Percentiles rank a stretch among this genome's conserved stretches.
These are phyloP conservation scores for Botrytis sinoallii DNA, from an alignment of 2,329 filamentous ascomycete species.

Conservation along the genomic window DNA sequence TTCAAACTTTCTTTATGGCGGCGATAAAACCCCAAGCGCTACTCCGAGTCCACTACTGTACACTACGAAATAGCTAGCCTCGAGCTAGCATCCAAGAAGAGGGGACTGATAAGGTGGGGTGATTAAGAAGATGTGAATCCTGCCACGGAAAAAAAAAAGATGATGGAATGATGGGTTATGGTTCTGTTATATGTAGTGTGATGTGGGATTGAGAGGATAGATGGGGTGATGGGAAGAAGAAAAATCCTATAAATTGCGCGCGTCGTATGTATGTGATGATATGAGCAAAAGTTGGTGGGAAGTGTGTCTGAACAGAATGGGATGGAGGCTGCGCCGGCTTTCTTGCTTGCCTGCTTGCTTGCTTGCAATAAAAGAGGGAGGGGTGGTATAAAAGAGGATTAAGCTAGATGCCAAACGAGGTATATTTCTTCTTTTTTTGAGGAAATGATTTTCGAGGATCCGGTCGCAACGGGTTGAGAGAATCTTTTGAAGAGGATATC, in stretches of 20 bases:
- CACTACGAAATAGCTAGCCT: constrained; percentile 3
- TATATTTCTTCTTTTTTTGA: background rate
- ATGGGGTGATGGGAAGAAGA: background rate
- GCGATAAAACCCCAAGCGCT: constrained; percentile 11
- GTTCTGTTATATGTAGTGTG: background rate
- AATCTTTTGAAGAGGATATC: background rate
- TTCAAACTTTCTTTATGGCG: constrained; percentile 9
- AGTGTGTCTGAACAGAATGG: background rate
- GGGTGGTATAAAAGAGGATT: background rate
- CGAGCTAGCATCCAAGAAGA: background rate
- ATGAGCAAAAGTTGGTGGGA: background rate
- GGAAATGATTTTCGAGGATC: background rate
- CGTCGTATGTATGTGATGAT: background rate
- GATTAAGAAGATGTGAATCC: background rate
- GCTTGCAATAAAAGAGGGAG: background rate
- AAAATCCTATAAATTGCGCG: background rate
- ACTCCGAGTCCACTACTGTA: constrained; percentile 14
- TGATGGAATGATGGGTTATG: background rate
- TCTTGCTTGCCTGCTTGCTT: too few relatives aligned
- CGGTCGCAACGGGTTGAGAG: background rate
- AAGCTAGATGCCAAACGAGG: background rate
- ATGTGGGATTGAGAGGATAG: too few relatives aligned
- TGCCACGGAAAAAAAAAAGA: background rate
- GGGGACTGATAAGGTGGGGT: constrained; percentile 12
- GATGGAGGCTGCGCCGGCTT: background rate